A percentile compares a stretch with the other conserved stretches of the same genome.
phyloP scores from a whole-genome alignment of 345 rosid genomes.

The Melaleuca quinquenervia region DNA sequence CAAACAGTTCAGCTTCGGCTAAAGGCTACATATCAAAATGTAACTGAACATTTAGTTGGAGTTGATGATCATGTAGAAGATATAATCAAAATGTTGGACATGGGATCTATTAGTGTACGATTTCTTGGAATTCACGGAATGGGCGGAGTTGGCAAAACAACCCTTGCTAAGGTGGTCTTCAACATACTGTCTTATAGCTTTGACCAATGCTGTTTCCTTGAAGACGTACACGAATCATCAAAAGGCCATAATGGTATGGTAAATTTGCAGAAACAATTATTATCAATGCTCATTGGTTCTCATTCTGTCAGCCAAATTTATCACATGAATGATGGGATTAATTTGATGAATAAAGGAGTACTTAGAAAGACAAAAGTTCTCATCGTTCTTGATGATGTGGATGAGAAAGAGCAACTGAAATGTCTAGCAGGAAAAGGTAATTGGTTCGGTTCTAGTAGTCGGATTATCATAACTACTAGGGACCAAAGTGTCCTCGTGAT shows the following conservation, averaged over 20 bases:
- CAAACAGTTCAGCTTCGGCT: not conserved
- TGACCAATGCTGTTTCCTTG: not conserved
- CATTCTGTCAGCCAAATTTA: not conserved
- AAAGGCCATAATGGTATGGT: not conserved
- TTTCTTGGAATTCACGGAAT: not conserved
- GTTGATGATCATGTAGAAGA: not conserved
- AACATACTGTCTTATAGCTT: not conserved
- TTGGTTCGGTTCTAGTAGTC: not conserved
- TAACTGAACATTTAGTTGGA: not conserved
- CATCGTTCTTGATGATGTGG: not conserved
- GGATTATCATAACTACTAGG: not conserved
- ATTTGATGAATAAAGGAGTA: not conserved
- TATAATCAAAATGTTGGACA: not conserved
- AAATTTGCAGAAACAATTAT: not conserved
- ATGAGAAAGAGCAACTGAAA: not conserved
- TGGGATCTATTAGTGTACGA: not conserved
- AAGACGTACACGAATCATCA: not conserved
- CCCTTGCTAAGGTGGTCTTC: not conserved
- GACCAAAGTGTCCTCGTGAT: not conserved
- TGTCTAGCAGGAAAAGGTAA: not conserved
- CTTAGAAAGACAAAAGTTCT: not conserved
- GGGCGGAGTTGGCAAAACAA: not conserved
- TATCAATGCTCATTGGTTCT: not conserved
- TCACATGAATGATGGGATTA: not conserved
- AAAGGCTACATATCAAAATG: not conserved